Conservation (phyloP, 805 yeast genomes). For the Metschnikowia vanudenii region DNA sequence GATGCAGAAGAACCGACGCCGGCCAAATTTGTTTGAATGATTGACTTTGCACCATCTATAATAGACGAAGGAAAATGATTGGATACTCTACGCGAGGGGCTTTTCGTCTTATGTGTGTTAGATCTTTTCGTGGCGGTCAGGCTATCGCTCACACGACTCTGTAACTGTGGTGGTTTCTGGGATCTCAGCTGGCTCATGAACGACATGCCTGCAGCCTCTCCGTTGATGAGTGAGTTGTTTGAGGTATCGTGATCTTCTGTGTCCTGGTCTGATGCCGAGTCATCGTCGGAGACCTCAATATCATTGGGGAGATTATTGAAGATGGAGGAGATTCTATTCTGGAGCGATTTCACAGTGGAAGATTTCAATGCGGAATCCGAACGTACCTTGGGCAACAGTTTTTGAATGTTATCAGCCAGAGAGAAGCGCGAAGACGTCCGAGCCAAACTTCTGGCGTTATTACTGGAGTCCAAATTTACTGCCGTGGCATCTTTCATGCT, state of each 20-base stretch:
- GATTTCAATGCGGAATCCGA: conserved; percentile 5
- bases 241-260: conserved; percentile 22
- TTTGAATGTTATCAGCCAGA: conserved; percentile 1
- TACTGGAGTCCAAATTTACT: conserved; percentile 24
- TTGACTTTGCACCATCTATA: conserved; percentile 39
- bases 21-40: conserved; percentile 30
- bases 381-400: conserved; percentile 1
- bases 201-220: background rate
- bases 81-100: conserved; percentile 26
- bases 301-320: conserved; percentile 48
- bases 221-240: background rate
- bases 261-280: conserved; percentile 43
- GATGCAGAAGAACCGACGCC: conserved; percentile 33
- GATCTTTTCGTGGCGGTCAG: background rate
- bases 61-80: conserved; percentile 34
- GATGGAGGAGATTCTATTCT: conserved; percentile 36
- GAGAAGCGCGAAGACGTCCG: conserved; percentile 1
- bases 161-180: background rate
- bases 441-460: conserved; percentile 11
- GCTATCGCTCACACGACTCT: background rate
- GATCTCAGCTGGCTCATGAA: background rate
- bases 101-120: background rate
- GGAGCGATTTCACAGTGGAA: conserved; percentile 22
- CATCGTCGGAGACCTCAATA: conserved; percentile 46
- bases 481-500: conserved; percentile 33